These are phyloP conservation scores for Fusarium fracticaudum DNA, from an alignment of 2,329 filamentous ascomycete genomes.

Conservation along the genomic window DNA sequence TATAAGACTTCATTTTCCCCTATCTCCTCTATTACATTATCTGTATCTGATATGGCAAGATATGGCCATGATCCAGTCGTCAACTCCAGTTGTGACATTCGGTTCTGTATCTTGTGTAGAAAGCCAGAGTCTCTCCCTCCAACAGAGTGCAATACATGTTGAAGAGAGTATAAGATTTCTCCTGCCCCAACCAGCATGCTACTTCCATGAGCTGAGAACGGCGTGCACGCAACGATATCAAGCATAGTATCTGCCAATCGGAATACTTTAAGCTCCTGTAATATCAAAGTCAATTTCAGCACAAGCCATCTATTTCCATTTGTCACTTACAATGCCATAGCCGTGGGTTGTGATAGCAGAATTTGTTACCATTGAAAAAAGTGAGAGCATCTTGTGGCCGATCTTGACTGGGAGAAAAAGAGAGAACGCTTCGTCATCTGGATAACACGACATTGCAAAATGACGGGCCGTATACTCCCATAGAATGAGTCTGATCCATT, in stretches of 20 bases:
- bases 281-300: not conserved
- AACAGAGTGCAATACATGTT: conserved; percentile 37
- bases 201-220: conserved; percentile 20
- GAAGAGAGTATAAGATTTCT: conserved; percentile 33
- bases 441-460: conserved; percentile 40
- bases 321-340: conserved; percentile 39
- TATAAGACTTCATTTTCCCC: not conserved
- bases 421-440: conserved; percentile 40
- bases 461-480: conserved; percentile 44
- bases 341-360: conserved; percentile 39
- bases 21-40: not conserved
- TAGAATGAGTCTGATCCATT: conserved; percentile 42
- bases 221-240: conserved; percentile 37
- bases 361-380: conserved; percentile 36
- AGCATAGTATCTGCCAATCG: conserved; percentile 38
- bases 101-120: conserved; percentile 26
- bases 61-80: conserved; percentile 29
- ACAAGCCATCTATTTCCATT: too few species aligned
- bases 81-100: conserved; percentile 31
- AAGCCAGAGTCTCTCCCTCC: conserved; percentile 35
- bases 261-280: conserved; percentile 42
- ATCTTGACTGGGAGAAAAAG: conserved; percentile 40
- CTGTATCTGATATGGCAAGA: not conserved
- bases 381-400: conserved; percentile 40
- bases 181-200: conserved; percentile 39